A percentile compares a stretch with the other conserved stretches of the same genome.
phyloP scores from a whole-genome alignment of 306 rosid genomes.

The Betula pendula region DNA sequence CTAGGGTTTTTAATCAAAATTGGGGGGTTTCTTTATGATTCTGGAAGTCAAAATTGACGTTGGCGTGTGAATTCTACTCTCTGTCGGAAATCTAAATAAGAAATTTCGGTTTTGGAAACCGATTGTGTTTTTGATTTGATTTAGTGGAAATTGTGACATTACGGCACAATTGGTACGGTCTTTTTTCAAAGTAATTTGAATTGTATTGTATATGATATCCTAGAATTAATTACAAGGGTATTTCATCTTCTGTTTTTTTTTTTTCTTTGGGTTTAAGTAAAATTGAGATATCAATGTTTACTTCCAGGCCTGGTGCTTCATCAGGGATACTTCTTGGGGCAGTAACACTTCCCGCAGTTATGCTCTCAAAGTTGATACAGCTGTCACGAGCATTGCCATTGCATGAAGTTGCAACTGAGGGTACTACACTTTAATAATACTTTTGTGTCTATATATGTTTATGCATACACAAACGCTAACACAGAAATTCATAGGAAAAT shows the following conservation, averaged over 20 bases:
- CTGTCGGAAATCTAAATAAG: neutral
- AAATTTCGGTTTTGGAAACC: neutral
- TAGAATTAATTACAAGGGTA: neutral
- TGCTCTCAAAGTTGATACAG: constrained; percentile 77
- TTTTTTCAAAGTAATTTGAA: too few relatives aligned
- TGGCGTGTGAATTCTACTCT: neutral
- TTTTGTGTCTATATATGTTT: neutral
- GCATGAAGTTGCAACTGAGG: constrained; percentile 52
- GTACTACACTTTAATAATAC: constrained; percentile 28
- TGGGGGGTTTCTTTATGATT: neutral
- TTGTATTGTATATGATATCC: neutral
- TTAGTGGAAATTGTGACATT: too few relatives aligned
- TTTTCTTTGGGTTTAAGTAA: too few relatives aligned
- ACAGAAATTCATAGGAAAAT: neutral
- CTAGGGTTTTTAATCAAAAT: neutral
- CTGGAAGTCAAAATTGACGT: neutral
- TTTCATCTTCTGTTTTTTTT: neutral
- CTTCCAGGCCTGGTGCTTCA: constrained; percentile 77
- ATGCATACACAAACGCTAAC: neutral
- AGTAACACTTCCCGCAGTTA: constrained; percentile 69
- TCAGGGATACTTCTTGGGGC: constrained; percentile 83
- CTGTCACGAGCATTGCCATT: constrained; percentile 55
- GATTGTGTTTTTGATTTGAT: too few relatives aligned
- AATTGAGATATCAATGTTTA: neutral
- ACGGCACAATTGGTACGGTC: too few relatives aligned